A percentile compares a stretch with the other conserved stretches of the same genome.
Evolutionary conservation across 192 early-diverging fungal species (phyloP).

Genomic region (Entomortierella beljakovae): DNA sequence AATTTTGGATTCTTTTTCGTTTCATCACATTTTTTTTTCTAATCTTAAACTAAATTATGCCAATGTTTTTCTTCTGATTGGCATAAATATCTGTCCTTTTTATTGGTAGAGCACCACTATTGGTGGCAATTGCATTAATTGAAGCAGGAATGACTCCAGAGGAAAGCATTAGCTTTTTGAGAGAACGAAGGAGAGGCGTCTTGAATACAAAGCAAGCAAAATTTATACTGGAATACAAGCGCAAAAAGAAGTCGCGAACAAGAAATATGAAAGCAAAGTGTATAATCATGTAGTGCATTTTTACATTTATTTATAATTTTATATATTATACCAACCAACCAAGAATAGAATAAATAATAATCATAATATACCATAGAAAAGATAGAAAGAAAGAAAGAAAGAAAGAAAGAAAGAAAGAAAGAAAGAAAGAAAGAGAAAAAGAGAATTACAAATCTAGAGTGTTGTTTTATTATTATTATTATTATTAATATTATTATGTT

Average conservation of each 20-base stretch:
- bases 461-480: neutral
- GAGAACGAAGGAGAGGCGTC: conserved; percentile 78
- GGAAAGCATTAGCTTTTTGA: conserved; percentile 79
- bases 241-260: conserved; percentile 31
- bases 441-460: too few species aligned
- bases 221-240: conserved; percentile 72
- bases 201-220: conserved; percentile 79
- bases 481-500: too few species aligned
- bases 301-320: neutral
- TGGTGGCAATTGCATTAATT: conserved; percentile 85
- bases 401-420: conserved; percentile 1
- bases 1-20: neutral
- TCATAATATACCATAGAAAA: neutral
- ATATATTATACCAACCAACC: neutral
- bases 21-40: neutral
- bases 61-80: neutral
- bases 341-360: neutral
- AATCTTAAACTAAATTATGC: neutral
- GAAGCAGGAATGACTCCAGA: conserved; percentile 83
- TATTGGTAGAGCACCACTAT: conserved; percentile 62
- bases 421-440: conserved; percentile 9
- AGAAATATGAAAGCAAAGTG: conserved; percentile 65
- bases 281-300: conserved; percentile 29
- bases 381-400: neutral
- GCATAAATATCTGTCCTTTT: neutral